A percentile compares a stretch with the other conserved stretches of the same genome.
phyloP scores from a whole-genome alignment of 305 asterid species.

The Petunia hybrid region DNA sequence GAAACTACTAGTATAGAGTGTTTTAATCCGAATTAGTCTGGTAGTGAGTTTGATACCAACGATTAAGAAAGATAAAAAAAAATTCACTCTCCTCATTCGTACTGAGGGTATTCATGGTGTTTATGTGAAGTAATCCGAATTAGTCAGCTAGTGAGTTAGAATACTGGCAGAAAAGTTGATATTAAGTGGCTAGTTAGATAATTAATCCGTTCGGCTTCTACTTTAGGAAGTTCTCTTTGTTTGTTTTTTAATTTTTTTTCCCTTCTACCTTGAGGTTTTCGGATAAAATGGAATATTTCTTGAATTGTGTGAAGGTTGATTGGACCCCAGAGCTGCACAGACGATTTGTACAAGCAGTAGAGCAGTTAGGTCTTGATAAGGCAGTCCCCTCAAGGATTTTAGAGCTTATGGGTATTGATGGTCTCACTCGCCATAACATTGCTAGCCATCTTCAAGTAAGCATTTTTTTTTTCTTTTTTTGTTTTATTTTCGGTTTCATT shows the following conservation, averaged over 20 bases:
- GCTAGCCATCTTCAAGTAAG: slow-evolving; percentile 98
- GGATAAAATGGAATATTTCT: slow-evolving; percentile 23
- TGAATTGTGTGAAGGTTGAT: slow-evolving; percentile 73
- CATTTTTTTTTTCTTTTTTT: not conserved
- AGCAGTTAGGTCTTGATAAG: slow-evolving; percentile 88
- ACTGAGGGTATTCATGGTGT: too few relatives aligned
- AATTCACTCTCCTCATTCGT: too few relatives aligned
- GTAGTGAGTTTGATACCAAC: too few relatives aligned
- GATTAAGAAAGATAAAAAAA: too few relatives aligned
- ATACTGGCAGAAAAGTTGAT: too few relatives aligned
- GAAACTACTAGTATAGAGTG: too few relatives aligned
- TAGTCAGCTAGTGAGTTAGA: too few relatives aligned
- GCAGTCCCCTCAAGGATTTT: slow-evolving; percentile 93
- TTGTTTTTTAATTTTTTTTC: not conserved
- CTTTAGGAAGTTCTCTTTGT: not conserved
- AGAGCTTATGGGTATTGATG: slow-evolving; percentile 85
- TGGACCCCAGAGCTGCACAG: slow-evolving; percentile 96
- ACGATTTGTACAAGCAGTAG: slow-evolving; percentile 89
- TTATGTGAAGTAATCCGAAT: too few relatives aligned
- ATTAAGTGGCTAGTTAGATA: too few relatives aligned
- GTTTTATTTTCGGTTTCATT: not conserved
- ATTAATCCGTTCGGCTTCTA: too few relatives aligned
- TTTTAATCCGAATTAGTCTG: too few relatives aligned
- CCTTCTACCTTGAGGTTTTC: not conserved
- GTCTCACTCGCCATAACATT: slow-evolving; percentile 93